These are phyloP conservation scores for Lepidium aucheri DNA, from an alignment of 345 rosid species.

Conservation along the genomic window DNA sequence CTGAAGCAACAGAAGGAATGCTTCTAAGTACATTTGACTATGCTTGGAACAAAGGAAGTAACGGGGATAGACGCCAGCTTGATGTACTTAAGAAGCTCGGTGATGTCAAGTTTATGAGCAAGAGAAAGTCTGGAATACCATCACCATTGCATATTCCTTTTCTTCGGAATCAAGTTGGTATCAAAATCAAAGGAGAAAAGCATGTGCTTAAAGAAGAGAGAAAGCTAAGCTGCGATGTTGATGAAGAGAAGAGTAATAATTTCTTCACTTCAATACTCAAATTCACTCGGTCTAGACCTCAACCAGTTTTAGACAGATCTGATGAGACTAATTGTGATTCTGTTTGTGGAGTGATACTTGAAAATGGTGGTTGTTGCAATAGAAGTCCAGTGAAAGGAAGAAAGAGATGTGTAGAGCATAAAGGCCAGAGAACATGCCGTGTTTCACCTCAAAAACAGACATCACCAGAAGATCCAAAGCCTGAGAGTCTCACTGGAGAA, in stretches of 20 bases:
- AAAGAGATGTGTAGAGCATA: constrained; percentile 65
- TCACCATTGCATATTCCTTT: constrained; percentile 31
- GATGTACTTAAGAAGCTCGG: constrained; percentile 50
- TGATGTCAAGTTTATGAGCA: constrained; percentile 27
- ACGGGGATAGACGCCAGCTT: constrained; percentile 53
- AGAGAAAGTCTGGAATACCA: constrained; percentile 25
- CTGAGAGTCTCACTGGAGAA: neutral
- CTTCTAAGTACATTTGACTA: constrained; percentile 66
- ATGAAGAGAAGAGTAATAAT: constrained; percentile 27
- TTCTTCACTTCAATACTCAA: constrained; percentile 39
- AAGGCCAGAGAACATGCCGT: constrained; percentile 43
- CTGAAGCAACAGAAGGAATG: constrained; percentile 47
- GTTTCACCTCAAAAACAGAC: constrained; percentile 16
- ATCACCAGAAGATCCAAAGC: neutral
- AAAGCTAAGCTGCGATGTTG: constrained; percentile 7
- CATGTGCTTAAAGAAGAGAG: constrained; percentile 23
- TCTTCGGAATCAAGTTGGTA: constrained; percentile 43
- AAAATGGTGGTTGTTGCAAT: constrained; percentile 42
- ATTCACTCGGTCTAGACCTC: constrained; percentile 46
- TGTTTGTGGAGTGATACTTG: constrained; percentile 47
- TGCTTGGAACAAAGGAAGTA: constrained; percentile 88
- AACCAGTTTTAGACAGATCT: constrained; percentile 30
- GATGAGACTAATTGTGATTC: neutral
- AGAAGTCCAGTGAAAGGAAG: constrained; percentile 44
- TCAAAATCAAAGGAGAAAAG: constrained; percentile 46